phyloP scores from a whole-genome alignment of 306 rosid genomes.

The Fagus crenata region DNA sequence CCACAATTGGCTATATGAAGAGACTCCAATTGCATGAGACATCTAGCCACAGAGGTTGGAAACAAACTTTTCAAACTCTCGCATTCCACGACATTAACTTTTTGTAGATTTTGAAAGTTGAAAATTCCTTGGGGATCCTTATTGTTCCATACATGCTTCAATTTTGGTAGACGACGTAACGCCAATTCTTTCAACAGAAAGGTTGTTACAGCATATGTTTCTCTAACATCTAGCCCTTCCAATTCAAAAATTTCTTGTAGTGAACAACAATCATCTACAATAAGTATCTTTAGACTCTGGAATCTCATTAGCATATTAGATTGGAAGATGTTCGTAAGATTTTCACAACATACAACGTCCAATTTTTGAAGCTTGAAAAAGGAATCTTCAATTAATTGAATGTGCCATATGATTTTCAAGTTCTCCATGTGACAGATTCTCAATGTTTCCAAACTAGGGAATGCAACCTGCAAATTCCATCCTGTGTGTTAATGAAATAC shows the following conservation, averaged over 20 bases:
- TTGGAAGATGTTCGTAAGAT: background rate
- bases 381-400: background rate
- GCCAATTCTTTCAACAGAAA: background rate
- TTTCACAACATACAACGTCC: background rate
- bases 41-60: no score
- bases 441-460: background rate
- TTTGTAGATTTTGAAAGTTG: no score
- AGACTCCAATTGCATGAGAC: no score
- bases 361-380: background rate
- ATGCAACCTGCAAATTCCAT: background rate
- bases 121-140: no score
- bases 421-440: background rate
- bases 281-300: background rate
- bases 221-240: background rate
- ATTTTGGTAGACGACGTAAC: background rate
- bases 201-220: no score
- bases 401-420: background rate
- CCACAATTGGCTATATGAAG: no score
- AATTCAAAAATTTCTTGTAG: background rate
- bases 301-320: background rate
- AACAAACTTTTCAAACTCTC: slow-evolving; percentile 7
- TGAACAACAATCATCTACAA: background rate
- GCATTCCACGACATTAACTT: background rate
- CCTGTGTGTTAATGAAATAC: no score
- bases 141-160: slow-evolving; percentile 27